Base-by-base conservation (phyloP, 441 rosid species). In the Arabidopsis hybrid region DNA sequence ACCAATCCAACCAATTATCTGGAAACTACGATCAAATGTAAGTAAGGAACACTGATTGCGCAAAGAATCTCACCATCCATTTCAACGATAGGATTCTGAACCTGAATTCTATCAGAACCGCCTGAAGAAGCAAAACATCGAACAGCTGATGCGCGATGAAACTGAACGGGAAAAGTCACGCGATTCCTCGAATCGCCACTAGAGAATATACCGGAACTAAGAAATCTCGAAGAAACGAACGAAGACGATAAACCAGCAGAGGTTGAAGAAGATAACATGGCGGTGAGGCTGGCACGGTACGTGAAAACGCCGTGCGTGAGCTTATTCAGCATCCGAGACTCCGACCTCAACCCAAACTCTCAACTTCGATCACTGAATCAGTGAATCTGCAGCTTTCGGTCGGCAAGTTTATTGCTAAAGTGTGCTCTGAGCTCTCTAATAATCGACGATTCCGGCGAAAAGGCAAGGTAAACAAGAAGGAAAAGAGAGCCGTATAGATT, bases 31-130 rank as follows among this genome's bases (percentile, higher is more conserved):
- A 31, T 4, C 6, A 31, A 31, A 31, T 4, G 32, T 31, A 31
- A 31, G 32, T 31, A 31, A 31, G 32, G 5, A 31, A 31, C 32
- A 31, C 32, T 31, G 4, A 31, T 31, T 31, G 4, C 4, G 32
- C n/a, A 21, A 68, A 7, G 36, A 78, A 79, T 65, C 78, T 84
- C 79, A 91, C 97, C 99, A 77, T 95, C 97, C 97, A 95, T 92
- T 82, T 95, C 97, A 39, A 92, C 97, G 70, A 92, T 83, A 16
- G 98, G 98, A 36, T 90, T 95, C 64, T 82, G 85, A 68, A 95
- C 92, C 80, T 81, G 81, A 65, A 95, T 83, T 71, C 78, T 85
- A 74, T 92, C 92, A 67, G 87, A 84, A 43, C 77, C 88, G 17
- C 79, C 58, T 8, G 87, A 80, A 67, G 93, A 86, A 29, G 97